These are phyloP conservation scores for Ceratobasidium sp. DNA, from an alignment of 1,284 basidiomycete genomes.

Conservation along the genomic window DNA sequence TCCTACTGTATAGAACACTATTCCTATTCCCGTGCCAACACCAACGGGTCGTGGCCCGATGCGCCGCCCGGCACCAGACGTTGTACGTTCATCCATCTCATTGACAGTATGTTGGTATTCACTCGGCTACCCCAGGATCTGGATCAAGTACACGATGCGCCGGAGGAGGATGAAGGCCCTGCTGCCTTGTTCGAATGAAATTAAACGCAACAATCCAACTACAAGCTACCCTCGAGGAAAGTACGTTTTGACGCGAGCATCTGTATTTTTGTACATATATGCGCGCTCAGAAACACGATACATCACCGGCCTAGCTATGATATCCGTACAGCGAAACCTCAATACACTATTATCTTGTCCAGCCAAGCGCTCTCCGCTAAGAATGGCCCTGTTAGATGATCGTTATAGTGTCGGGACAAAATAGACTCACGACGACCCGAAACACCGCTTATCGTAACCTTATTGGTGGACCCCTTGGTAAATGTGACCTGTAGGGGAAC, in stretches of 20 bases:
- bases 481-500: slow-evolving; percentile 39
- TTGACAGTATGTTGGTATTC: not conserved
- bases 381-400: not conserved
- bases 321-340: not conserved
- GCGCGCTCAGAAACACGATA: no score
- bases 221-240: no score
- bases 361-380: slow-evolving; percentile 36
- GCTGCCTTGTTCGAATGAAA: no score
- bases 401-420: not conserved
- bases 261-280: no score
- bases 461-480: slow-evolving; percentile 19
- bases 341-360: slow-evolving; percentile 40
- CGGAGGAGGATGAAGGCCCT: not conserved
- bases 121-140: not conserved
- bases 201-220: no score
- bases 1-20: no score
- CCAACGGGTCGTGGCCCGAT: no score
- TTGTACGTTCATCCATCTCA: not conserved
- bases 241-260: no score
- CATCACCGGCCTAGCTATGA: no score
- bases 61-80: not conserved
- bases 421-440: slow-evolving; percentile 38
- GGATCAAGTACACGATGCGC: not conserved
- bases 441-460: slow-evolving; percentile 38
- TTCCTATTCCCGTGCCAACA: no score